Conservation (phyloP, 2,329 filamentous ascomycete genomes). For the Cladorrhinum sp. region DNA sequence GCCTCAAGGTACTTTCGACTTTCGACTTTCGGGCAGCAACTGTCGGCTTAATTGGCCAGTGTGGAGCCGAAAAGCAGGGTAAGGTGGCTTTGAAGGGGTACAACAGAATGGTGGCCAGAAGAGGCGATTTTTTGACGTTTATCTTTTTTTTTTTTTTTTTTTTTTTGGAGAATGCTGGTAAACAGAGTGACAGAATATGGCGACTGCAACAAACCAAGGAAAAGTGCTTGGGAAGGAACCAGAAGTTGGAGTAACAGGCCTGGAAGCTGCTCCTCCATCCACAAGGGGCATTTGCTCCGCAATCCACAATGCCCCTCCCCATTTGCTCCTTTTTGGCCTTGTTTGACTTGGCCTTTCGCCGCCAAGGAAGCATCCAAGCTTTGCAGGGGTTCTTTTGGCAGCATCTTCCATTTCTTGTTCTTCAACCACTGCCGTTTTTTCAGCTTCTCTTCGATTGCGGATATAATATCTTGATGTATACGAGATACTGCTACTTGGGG, state of each 20-base stretch:
- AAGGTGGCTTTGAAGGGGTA: not conserved
- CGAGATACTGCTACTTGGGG: not conserved
- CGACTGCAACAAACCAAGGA: not conserved
- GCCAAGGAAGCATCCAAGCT: not conserved
- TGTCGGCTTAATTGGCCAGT: not conserved
- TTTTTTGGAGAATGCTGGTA: not conserved
- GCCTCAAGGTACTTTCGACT: not conserved
- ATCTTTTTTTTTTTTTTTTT: not conserved
- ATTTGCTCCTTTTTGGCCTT: constrained; percentile 2
- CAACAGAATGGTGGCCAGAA: not conserved
- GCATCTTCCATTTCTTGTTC: not conserved
- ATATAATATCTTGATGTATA: not conserved
- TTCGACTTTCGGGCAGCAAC: not conserved
- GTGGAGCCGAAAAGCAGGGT: not conserved
- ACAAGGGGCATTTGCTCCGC: constrained; percentile 21
- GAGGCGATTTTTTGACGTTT: not conserved
- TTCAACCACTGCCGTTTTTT: not conserved
- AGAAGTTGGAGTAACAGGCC: not conserved
- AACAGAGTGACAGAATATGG: not conserved
- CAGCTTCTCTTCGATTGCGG: not conserved
- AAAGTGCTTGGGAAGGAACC: not conserved
- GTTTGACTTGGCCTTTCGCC: not conserved
- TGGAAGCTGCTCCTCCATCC: not conserved
- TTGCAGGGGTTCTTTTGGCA: not conserved
- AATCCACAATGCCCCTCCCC: constrained; percentile 13